Base-by-base conservation (phyloP, 1,284 basidiomycete species). In the Cutaneotrichosporon cutaneum region DNA sequence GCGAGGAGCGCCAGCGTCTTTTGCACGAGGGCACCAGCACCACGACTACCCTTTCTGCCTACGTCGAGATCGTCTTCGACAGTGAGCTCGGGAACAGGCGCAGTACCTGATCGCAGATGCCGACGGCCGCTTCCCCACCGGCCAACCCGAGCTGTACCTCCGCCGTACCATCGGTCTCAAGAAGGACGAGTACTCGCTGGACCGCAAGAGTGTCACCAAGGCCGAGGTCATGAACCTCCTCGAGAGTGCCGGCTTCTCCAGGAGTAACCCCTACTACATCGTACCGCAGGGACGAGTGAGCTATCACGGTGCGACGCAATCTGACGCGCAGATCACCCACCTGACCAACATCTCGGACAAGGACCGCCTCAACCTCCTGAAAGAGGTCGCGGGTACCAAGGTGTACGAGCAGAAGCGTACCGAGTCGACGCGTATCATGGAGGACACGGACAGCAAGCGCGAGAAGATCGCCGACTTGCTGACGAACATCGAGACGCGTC, bases 251-350 rank as follows among this genome's bases (percentile, higher is more conserved):
- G 95, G 96, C 2, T 99, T 99, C 82, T 94, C 90, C 77, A 90
- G 92, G 75, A 90, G 90, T 39, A 99, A 99, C 72, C 96, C 96
- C 0, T 99, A 99, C 80, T 99, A 99, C 75, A 99, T 99, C 67
- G 95, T 99, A 0, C 95, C 95, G 0, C 95, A 99, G 82, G 95
- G 95, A 62, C 83, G 95, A 59, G 93, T 94, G 71, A 77, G 88
- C 84, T n/a, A 26, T 30, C 0, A 7, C 21, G 2, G 4, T 16
- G 11, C 16, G 10, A 2, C 13, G 2, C 3, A 4, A 33, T 6
- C 39, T 39, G 32, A 68, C 70, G 63, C 6, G 54, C 54, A 95
- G 89, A 98, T 99, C 72, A 98, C 95, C 0, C 89, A 92, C 33
- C 83, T 99, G 18, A 99, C 96, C 7, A 99, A 99, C 69, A 94